Evolutionary conservation across 108 stramenopile genomes (phyloP).

Genomic region (Parietichytrium sp.): DNA sequence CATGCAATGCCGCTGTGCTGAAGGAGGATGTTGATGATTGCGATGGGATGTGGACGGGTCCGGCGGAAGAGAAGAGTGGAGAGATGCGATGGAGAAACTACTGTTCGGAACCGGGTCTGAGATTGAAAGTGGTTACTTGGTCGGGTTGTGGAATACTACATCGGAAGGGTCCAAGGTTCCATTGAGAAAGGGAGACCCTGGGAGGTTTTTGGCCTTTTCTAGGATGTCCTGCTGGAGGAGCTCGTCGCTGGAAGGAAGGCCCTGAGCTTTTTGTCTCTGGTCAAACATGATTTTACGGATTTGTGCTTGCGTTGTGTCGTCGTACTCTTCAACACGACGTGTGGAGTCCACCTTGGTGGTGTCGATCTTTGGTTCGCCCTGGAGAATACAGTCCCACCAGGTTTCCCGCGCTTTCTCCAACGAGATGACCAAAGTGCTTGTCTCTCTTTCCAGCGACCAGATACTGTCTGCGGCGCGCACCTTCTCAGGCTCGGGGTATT

Average conservation of each 20-base stretch:
- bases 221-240: conserved; percentile 39
- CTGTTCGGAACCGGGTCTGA: too few relatives aligned
- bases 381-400: conserved; percentile 57
- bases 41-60: too few relatives aligned
- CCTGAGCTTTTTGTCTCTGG: conserved; percentile 55
- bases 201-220: conserved; percentile 48
- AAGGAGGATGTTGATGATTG: too few relatives aligned
- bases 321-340: conserved; percentile 53
- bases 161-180: too few relatives aligned
- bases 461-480: conserved; percentile 45
- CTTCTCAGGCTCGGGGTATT: conserved; percentile 37
- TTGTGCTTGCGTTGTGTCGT: conserved; percentile 56
- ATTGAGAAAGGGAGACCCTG: conserved; percentile 57
- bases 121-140: too few relatives aligned
- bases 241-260: conserved; percentile 57
- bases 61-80: too few relatives aligned
- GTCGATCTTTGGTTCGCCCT: conserved; percentile 63
- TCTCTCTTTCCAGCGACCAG: conserved; percentile 51
- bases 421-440: conserved; percentile 47
- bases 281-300: conserved; percentile 66
- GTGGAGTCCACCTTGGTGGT: conserved; percentile 59
- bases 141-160: too few relatives aligned
- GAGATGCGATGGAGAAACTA: too few relatives aligned
- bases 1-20: too few relatives aligned
- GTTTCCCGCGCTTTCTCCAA: conserved; percentile 56